phyloP scores from a whole-genome alignment of 169 alveolate genomes.

The Cytauxzoon felis region DNA sequence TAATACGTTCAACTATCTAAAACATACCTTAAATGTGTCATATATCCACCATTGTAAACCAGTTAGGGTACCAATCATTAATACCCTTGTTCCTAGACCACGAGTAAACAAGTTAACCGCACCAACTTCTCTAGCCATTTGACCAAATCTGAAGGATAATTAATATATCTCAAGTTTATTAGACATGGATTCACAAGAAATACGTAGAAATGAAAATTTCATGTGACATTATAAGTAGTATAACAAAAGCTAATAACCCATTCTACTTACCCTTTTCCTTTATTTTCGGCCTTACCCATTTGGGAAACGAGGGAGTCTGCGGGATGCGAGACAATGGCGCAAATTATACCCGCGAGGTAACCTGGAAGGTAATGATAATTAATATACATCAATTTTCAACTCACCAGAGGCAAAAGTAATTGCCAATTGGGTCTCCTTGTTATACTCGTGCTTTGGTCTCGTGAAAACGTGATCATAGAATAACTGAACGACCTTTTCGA shows the following conservation, averaged over 20 bases:
- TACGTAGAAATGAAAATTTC: slow-evolving; percentile 46
- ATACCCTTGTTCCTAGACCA: slow-evolving; percentile 91
- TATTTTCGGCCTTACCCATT: slow-evolving; percentile 81
- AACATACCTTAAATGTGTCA: slow-evolving; percentile 87
- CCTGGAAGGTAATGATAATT: slow-evolving; percentile 65
- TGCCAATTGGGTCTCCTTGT: slow-evolving; percentile 86
- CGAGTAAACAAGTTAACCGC: slow-evolving; percentile 73
- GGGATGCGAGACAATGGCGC: slow-evolving; percentile 96
- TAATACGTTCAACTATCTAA: neutral
- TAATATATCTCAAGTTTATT: neutral
- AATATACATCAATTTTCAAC: neutral
- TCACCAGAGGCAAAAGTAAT: slow-evolving; percentile 90
- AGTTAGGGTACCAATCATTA: slow-evolving; percentile 97
- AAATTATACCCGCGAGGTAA: slow-evolving; percentile 91
- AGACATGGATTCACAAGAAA: neutral
- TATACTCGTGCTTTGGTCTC: slow-evolving; percentile 80
- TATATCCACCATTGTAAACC: slow-evolving; percentile 98
- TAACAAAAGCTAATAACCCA: neutral
- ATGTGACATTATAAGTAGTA: neutral
- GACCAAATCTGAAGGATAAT: slow-evolving; percentile 8
- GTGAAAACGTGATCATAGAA: slow-evolving; percentile 88
- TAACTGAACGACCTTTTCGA: slow-evolving; percentile 88
- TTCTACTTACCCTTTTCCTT: slow-evolving; percentile 68
- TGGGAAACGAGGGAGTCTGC: slow-evolving; percentile 95
- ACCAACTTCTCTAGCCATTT: slow-evolving; percentile 71